Percentiles rank a stretch among this genome's conserved stretches.
Evolutionary conservation across 805 yeast genomes (phyloP).

Genomic region (Yarrowia alimentaria): DNA sequence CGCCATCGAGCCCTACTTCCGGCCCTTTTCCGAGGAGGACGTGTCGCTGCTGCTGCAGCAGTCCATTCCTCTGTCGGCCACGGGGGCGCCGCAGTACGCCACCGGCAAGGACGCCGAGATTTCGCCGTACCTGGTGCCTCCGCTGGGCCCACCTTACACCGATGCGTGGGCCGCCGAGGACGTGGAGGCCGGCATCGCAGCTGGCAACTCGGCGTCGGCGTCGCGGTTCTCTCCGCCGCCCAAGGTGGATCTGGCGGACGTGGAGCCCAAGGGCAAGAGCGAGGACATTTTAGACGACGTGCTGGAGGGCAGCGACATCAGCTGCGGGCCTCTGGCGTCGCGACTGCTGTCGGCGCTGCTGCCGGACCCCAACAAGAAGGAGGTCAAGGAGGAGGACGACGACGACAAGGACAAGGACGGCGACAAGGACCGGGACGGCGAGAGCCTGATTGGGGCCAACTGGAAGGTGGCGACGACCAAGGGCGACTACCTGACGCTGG

Average conservation of each 20-base stretch:
- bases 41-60: slow-evolving; percentile 65
- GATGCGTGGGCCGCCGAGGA: slow-evolving; percentile 89
- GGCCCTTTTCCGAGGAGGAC: slow-evolving; percentile 79
- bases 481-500: slow-evolving; percentile 75
- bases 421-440: background rate
- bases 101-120: slow-evolving; percentile 43
- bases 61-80: slow-evolving; percentile 50
- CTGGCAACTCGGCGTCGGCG: slow-evolving; percentile 18
- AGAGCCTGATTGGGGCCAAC: slow-evolving; percentile 37
- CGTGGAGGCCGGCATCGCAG: slow-evolving; percentile 33
- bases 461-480: slow-evolving; percentile 49
- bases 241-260: slow-evolving; percentile 20
- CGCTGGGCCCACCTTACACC: slow-evolving; percentile 76
- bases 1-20: slow-evolving; percentile 79
- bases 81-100: slow-evolving; percentile 33
- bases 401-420: slow-evolving; percentile 4
- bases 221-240: slow-evolving; percentile 42
- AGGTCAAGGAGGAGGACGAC: slow-evolving; percentile 14
- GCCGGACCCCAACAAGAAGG: slow-evolving; percentile 33
- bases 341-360: slow-evolving; percentile 79
- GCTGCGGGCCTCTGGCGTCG: slow-evolving; percentile 89
- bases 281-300: slow-evolving; percentile 57
- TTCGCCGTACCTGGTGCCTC: slow-evolving; percentile 77
- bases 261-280: slow-evolving; percentile 58
- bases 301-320: slow-evolving; percentile 68